Evolutionary conservation across 352 stramenopile genomes (phyloP), one percentile per base, ranked within the genome.

Genomic region (Thalassiosira gravida): DNA sequence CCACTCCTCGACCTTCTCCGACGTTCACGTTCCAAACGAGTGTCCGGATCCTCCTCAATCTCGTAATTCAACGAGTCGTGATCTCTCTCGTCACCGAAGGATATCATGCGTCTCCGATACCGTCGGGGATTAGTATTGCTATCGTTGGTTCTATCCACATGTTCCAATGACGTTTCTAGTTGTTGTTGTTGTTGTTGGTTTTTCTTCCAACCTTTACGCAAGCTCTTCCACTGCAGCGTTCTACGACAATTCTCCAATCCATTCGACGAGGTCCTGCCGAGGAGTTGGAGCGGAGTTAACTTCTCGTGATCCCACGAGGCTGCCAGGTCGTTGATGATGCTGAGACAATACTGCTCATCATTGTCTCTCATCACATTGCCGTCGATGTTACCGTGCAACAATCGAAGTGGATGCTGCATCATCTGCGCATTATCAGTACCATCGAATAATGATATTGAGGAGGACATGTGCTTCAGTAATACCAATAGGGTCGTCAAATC

Each of bases 401-500:
- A 32, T 22, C 59, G 32, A 1, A 68, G 37, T 6, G 61, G 57
- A 52, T 63, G 47, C 61, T 63, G 47, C 61, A 78, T 74, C 29
- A 61, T 47, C 27, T 75, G 64, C 27, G 20, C 47, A 30, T 13
- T 57, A 7, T 18, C 9, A 25, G 46, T 39, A 11, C 55, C 29
- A 42, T 68, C 25, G n/a, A 50, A 35, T 1, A 8, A 20, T 20
- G 44, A 8, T n/a, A 14, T 14, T 27, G 22, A 11, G 37, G 30
- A 16, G 58, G 68, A 75, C 14, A 72, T 58, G 69, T 93, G 82
- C 29, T 78, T 68, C n/a, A 94, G 66, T 2, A 92, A 66, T 0
- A 92, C 25, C n/a, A 94, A 69, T 32, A 92, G 56, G 0, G 61
- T 77, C 9, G 64, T 25, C 55, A 92, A 82, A 77, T 92, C 78